Evolutionary conservation across 2,329 filamentous ascomycete genomes (phyloP).

Genomic region (Epicoccum nigrum): DNA sequence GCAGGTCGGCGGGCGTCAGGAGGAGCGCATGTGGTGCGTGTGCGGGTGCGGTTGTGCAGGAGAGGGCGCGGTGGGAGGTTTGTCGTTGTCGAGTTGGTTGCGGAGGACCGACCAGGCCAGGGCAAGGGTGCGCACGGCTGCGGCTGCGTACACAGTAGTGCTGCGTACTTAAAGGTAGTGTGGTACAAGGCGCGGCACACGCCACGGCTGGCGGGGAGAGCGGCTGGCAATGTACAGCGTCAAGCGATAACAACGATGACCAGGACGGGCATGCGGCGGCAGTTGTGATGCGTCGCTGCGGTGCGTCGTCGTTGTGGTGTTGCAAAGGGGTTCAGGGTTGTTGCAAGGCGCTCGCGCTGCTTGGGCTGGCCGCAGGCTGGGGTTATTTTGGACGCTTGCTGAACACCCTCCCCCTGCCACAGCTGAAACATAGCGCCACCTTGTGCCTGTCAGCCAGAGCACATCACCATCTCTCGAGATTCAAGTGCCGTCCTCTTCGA

Average conservation of each 20-base stretch:
- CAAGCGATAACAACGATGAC: background rate
- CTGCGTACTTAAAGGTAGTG: too few relatives aligned
- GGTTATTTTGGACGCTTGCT: conserved; percentile 7
- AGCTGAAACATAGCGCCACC: conserved; percentile 17
- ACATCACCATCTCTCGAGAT: conserved; percentile 18
- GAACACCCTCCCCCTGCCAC: conserved; percentile 11
- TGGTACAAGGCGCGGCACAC: conserved; percentile 2
- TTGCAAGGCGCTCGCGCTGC: conserved; percentile 5
- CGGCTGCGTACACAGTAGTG: too few relatives aligned
- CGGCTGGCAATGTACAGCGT: conserved; percentile 1
- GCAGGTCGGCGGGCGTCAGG: conserved; percentile 1
- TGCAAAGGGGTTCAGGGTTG: background rate
- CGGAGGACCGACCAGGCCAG: conserved; percentile 11
- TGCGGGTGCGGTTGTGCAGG: background rate
- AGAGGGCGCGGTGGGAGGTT: conserved; percentile 11
- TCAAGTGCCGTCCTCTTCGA: background rate
- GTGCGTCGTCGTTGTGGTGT: conserved; percentile 1
- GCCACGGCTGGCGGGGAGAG: conserved; percentile 10
- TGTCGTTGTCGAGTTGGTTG: conserved; percentile 8
- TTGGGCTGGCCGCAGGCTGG: conserved; percentile 1
- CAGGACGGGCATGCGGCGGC: conserved; percentile 5
- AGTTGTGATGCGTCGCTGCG: background rate
- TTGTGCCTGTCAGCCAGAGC: conserved; percentile 14
- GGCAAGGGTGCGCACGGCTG: conserved; percentile 17
- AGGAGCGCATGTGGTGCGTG: conserved; percentile 11